phyloP scores from a whole-genome alignment of 2,329 filamentous ascomycete species.

The Lomentospora prolificans region DNA sequence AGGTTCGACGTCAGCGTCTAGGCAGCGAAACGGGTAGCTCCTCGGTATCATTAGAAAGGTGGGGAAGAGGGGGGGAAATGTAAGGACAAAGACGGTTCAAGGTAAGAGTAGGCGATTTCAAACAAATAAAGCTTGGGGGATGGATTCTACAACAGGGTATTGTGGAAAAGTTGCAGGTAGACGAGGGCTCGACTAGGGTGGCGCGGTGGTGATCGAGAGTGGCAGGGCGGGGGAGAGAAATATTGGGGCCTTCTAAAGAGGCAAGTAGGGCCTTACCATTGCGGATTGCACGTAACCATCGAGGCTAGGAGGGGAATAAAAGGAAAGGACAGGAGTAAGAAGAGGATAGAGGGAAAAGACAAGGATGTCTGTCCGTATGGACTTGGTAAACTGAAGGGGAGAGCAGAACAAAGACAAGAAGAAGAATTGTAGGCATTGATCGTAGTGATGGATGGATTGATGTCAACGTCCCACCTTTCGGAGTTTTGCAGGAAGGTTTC shows the following conservation, averaged over 20 bases:
- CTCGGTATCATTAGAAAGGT: not conserved
- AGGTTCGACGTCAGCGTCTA: not conserved
- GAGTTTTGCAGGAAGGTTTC: not conserved
- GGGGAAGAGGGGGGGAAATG: not conserved
- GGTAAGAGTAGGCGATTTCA: too few species aligned
- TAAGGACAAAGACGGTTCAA: too few species aligned
- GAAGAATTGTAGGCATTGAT: not conserved
- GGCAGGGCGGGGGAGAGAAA: conserved; percentile 1
- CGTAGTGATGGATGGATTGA: not conserved
- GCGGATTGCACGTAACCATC: conserved; percentile 1
- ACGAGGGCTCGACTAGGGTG: not conserved
- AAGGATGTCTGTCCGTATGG: not conserved
- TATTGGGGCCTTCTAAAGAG: not conserved
- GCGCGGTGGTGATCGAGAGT: not conserved
- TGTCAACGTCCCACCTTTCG: not conserved
- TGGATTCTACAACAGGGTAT: not conserved
- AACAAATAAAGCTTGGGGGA: too few species aligned
- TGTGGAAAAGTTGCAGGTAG: not conserved
- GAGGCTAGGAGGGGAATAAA: conserved; percentile 9
- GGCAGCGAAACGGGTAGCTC: not conserved
- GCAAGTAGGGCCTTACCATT: conserved; percentile 5
- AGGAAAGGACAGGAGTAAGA: conserved; percentile 2
- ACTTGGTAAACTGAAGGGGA: not conserved
- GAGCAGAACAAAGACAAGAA: not conserved
- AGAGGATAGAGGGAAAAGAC: not conserved